These are phyloP conservation scores for Glycine tomentella DNA, from an alignment of 306 rosid genomes.

Conservation along the genomic window DNA sequence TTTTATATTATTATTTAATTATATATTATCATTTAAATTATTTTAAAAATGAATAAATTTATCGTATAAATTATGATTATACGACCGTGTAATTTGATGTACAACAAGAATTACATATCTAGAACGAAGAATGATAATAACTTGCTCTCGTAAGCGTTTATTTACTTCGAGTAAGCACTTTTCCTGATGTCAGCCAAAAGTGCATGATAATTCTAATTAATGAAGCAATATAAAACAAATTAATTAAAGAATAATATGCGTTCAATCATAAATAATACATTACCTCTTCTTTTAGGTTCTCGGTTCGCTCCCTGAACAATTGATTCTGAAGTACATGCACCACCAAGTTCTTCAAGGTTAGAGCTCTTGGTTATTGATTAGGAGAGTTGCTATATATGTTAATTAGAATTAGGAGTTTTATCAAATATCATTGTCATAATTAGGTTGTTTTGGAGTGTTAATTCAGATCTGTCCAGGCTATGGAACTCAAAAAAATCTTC, in stretches of 20 bases:
- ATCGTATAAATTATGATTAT: no score
- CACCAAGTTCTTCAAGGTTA: conserved; percentile 41
- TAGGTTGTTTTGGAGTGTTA: background rate
- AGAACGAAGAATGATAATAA: conserved; percentile 21
- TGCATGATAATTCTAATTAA: background rate
- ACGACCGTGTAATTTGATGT: background rate
- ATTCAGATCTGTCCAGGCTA: background rate
- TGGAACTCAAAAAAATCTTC: background rate
- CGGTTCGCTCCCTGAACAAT: conserved; percentile 67
- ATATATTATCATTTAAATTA: no score
- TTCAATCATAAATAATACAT: background rate
- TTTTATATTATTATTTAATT: no score
- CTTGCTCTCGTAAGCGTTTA: conserved; percentile 62
- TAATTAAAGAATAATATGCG: background rate
- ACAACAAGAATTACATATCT: background rate
- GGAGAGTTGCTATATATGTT: background rate
- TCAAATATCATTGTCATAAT: conserved; percentile 2
- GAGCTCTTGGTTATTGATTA: background rate
- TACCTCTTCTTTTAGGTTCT: conserved; percentile 77
- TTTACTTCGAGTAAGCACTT: conserved; percentile 63
- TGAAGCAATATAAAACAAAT: background rate
- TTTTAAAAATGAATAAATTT: no score
- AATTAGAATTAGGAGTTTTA: background rate
- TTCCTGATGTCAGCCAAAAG: conserved; percentile 59
- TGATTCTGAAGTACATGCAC: conserved; percentile 57